Conservation (phyloP, 371 early-diverging fungal species). For the Batrachochytrium dendrobatidis region DNA sequence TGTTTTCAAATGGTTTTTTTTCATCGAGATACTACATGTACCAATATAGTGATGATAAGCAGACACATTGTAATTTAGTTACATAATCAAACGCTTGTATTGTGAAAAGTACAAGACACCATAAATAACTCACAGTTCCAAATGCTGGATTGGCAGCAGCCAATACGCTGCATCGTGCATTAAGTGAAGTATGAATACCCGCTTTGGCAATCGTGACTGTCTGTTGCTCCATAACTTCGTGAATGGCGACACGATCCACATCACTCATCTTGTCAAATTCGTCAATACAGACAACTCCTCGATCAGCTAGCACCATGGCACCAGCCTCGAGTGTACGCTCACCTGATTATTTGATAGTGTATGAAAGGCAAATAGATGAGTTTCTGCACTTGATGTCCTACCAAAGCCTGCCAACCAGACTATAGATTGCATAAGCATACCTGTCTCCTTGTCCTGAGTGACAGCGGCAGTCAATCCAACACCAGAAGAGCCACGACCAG, state of each 20-base stretch:
- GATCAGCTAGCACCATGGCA: conserved; percentile 97
- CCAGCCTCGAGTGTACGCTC: conserved; percentile 99
- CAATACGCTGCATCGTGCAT: conserved; percentile 96
- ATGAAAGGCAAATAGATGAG: neutral
- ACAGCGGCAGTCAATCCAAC: conserved; percentile 99
- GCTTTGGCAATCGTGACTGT: conserved; percentile 62
- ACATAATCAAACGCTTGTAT: no score
- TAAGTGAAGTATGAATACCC: conserved; percentile 96
- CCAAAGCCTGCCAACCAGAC: neutral
- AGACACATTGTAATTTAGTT: no score
- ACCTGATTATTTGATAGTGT: conserved; percentile 38
- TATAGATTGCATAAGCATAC: conserved; percentile 37
- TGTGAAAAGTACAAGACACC: no score
- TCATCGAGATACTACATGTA: conserved; percentile 23
- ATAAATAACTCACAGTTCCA: conserved; percentile 54
- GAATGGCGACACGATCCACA: conserved; percentile 83
- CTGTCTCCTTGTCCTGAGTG: conserved; percentile 70
- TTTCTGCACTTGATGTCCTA: neutral
- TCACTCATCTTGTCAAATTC: conserved; percentile 99
- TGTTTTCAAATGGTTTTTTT: conserved; percentile 63
- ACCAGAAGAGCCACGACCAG: conserved; percentile 98
- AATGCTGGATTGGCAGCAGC: conserved; percentile 99
- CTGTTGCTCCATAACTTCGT: conserved; percentile 99
- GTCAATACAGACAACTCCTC: conserved; percentile 96
- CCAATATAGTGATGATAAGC: no score